Evolutionary conservation across 2,329 filamentous ascomycete species (phyloP).

Genomic region (Dichotomopilus funicola): DNA sequence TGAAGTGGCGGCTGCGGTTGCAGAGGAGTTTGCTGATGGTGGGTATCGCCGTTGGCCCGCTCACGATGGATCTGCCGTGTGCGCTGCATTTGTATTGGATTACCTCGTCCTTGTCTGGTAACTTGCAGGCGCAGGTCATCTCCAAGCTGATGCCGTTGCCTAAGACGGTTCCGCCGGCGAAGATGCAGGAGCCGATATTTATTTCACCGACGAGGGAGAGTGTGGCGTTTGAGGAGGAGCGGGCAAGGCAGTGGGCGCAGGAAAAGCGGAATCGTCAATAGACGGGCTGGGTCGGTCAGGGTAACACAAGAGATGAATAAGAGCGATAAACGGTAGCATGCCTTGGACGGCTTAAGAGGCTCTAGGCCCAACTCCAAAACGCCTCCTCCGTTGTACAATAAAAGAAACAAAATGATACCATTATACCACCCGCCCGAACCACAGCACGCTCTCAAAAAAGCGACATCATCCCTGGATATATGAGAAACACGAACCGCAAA

Average conservation of each 20-base stretch:
- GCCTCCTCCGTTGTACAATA: conserved; percentile 12
- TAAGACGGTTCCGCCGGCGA: conserved; percentile 6
- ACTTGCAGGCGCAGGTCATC: conserved; percentile 20
- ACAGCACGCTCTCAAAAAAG: no score
- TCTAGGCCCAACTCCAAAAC: conserved; percentile 8
- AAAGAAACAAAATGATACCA: conserved; percentile 3
- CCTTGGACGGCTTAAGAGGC: conserved; percentile 7
- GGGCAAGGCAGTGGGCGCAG: not conserved
- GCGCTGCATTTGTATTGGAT: conserved; percentile 42
- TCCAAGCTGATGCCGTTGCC: conserved; percentile 17
- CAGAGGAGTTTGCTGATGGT: conserved; percentile 28
- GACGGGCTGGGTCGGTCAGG: no score
- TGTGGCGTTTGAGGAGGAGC: no score
- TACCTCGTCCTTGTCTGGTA: conserved; percentile 27
- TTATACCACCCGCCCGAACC: conserved; percentile 1
- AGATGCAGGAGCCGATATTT: not conserved
- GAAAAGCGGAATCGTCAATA: not conserved
- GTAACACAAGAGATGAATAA: not conserved
- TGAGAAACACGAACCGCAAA: no score
- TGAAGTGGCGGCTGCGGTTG: conserved; percentile 17
- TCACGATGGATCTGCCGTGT: conserved; percentile 35
- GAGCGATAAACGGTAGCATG: conserved; percentile 2
- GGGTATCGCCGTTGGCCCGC: conserved; percentile 29
- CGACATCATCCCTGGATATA: no score
- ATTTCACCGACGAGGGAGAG: conserved; percentile 8